phyloP scores from a whole-genome alignment of 495 filamentous ascomycete species.

The Podospora appendiculata region DNA sequence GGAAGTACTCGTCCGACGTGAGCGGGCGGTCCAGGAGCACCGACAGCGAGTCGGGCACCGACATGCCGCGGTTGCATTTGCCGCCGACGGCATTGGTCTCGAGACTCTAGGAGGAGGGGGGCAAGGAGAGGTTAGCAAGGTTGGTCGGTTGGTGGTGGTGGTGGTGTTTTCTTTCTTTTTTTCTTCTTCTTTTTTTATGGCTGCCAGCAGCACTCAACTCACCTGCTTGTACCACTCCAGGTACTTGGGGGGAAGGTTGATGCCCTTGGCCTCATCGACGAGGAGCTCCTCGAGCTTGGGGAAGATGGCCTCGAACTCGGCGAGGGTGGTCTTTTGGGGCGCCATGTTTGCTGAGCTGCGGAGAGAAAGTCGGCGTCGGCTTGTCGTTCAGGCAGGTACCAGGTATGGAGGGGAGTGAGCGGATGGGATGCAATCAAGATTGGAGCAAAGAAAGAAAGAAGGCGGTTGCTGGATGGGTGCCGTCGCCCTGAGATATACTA shows the following conservation, averaged over 20 bases:
- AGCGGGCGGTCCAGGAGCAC: constrained; percentile 68
- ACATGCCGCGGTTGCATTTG: constrained; percentile 98
- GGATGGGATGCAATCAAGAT: too few relatives aligned
- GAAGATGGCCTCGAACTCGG: constrained; percentile 86
- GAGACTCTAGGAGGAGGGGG: constrained; percentile 49
- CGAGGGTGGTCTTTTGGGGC: constrained; percentile 53
- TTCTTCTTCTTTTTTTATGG: too few relatives aligned
- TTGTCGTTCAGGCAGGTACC: too few relatives aligned
- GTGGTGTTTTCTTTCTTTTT: too few relatives aligned
- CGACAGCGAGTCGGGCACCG: constrained; percentile 82
- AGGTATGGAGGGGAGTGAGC: too few relatives aligned
- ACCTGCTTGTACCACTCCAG: constrained; percentile 87
- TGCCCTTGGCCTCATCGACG: constrained; percentile 62
- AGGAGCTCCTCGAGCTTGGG: constrained; percentile 71
- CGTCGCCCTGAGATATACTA: too few relatives aligned
- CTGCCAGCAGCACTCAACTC: constrained; percentile 9
- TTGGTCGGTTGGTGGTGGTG: background rate
- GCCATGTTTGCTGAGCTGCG: constrained; percentile 42
- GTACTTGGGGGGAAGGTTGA: constrained; percentile 74
- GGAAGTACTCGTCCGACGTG: constrained; percentile 72
- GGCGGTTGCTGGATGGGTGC: too few relatives aligned
- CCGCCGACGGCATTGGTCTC: constrained; percentile 83
- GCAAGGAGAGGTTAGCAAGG: background rate
- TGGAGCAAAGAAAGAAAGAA: too few relatives aligned
- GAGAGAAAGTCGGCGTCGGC: background rate